Evolutionary conservation across 306 rosid species (phyloP).

Genomic region (Rosa rugosa): DNA sequence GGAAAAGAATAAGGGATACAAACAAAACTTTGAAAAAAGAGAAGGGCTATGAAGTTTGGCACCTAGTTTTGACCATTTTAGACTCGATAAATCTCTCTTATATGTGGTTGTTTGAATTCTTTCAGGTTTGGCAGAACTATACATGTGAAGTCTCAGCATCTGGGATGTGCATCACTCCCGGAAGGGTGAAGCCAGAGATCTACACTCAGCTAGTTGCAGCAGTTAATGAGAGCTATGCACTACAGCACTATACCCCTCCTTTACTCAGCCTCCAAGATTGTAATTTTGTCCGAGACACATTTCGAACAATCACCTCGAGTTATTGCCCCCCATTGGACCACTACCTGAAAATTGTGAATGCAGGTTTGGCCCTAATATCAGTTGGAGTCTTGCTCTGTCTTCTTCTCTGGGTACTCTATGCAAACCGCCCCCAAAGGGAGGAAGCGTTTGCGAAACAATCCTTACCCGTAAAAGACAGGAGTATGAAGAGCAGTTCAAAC

Average conservation of each 20-base stretch:
- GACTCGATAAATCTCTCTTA: neutral
- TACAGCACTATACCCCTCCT: conserved; percentile 83
- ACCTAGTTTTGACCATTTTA: neutral
- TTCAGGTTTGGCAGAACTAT: conserved; percentile 83
- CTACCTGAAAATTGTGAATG: conserved; percentile 63
- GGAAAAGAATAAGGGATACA: neutral
- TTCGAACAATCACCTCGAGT: conserved; percentile 63
- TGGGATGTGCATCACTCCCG: conserved; percentile 60
- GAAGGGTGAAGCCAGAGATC: conserved; percentile 77
- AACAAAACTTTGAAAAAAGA: neutral
- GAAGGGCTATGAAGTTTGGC: neutral
- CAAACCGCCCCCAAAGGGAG: conserved; percentile 90
- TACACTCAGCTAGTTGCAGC: conserved; percentile 74
- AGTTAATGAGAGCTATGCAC: conserved; percentile 84
- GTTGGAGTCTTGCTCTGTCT: conserved; percentile 90
- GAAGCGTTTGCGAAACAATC: conserved; percentile 69
- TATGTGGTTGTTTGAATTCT: conserved; percentile 17
- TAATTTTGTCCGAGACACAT: conserved; percentile 86
- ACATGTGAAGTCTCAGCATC: conserved; percentile 62
- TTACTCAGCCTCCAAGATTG: conserved; percentile 85
- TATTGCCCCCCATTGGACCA: conserved; percentile 78
- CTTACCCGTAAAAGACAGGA: conserved; percentile 38
- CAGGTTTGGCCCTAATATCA: conserved; percentile 81
- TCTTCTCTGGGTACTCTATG: conserved; percentile 85
- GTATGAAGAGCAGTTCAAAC: conserved; percentile 27